These are phyloP conservation scores for Lumnitzera racemosa DNA, from an alignment of 345 rosid species.

Conservation along the genomic window DNA sequence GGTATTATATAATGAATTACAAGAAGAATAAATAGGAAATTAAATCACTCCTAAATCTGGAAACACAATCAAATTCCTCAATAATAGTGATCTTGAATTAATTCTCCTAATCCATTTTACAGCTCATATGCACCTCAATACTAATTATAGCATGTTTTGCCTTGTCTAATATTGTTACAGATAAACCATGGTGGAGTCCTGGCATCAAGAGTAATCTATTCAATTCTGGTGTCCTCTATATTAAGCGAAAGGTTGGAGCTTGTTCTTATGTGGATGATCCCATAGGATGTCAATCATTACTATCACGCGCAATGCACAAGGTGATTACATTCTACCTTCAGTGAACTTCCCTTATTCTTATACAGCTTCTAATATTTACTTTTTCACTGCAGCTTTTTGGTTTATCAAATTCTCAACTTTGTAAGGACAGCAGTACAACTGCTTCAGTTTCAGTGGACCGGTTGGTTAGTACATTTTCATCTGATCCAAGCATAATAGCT, in stretches of 20 bases:
- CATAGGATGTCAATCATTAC: conserved; percentile 80
- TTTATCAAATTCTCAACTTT: conserved; percentile 38
- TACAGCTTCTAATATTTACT: conserved; percentile 2
- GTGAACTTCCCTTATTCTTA: not conserved
- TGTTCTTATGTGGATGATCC: conserved; percentile 98
- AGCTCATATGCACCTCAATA: too few species aligned
- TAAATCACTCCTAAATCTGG: too few species aligned
- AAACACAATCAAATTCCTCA: too few species aligned
- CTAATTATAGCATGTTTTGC: too few species aligned
- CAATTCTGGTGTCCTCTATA: conserved; percentile 74
- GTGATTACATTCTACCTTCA: conserved; percentile 23
- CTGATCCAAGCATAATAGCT: conserved; percentile 92
- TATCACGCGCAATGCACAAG: conserved; percentile 98
- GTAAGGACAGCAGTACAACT: conserved; percentile 25
- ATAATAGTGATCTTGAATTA: too few species aligned
- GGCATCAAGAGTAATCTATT: conserved; percentile 71
- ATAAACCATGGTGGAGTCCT: conserved; percentile 79
- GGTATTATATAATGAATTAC: too few species aligned
- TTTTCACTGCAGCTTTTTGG: conserved; percentile 61
- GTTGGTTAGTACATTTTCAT: conserved; percentile 88
- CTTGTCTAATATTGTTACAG: conserved; percentile 28
- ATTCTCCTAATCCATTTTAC: too few species aligned
- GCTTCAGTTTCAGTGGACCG: conserved; percentile 69
- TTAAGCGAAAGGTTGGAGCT: conserved; percentile 94
- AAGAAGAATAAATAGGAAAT: too few species aligned